Base-by-base conservation (phyloP, 192 early-diverging fungal genomes). In the Rhizoclosmatium sp. region DNA sequence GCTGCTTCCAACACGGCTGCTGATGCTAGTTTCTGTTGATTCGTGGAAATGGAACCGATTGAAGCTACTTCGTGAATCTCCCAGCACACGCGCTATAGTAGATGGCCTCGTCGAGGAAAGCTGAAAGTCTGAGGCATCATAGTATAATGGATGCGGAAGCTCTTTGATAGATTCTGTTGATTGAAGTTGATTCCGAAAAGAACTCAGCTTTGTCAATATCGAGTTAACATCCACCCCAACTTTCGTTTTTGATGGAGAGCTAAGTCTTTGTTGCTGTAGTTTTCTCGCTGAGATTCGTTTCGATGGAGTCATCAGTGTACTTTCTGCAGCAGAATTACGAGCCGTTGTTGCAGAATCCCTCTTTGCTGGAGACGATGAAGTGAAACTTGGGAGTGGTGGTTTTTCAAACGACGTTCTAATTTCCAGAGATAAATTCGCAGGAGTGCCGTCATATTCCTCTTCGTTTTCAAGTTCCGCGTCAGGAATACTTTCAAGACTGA, bases 161-260 rank as follows among this genome's bases (percentile, higher is more conserved):
- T 49, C 47, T 2, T 23, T 21, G 69, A 71, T 71, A 23, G 69
- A 71, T 62, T 62, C 23, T 40, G 69, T 58, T 45, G 65, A 47
- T 14, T 68, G 65, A 46, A 68, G 42, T 10, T 45, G 69, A 56
- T 51, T 49, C 40, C 51, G 54, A 42, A 56, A 31, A 7, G 48
- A 56, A 7, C 16, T 7, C 10, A 71, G 39, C 4, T 47, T 19
- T n/a, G 21, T 23, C 9, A 71, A 49, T 23, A 71, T 71, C 7
- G 51, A 23, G 54, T 71, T 39, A 12, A 71, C n/a, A 56, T 71
- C 51, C 45, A 71, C 54, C 47, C 69, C 69, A 2, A 71, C 39
- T 71, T 71, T 71, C 31, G 5, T 45, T 12, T 23, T 71, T n/a
- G 47, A n/a, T 10, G 47, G 16, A n/a, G 67, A 42, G 1, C 31